Evolutionary conservation across 495 filamentous ascomycete species (phyloP).

Genomic region (Hypoxylon intermedium): DNA sequence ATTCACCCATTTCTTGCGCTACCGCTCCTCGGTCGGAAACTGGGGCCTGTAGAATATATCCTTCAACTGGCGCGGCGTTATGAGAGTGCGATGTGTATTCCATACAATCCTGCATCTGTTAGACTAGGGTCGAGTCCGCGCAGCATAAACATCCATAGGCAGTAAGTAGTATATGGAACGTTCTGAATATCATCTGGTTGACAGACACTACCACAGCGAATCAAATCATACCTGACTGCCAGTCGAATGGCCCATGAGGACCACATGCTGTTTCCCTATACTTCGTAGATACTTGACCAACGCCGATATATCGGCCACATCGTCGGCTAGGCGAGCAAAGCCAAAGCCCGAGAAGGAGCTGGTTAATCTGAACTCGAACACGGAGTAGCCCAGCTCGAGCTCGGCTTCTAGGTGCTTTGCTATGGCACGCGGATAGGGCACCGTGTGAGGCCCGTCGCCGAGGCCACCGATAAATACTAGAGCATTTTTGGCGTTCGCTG

Average conservation of each 20-base stretch:
- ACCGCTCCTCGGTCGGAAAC: conserved; percentile 80
- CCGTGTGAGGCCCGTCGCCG: conserved; percentile 76
- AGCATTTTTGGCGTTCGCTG: conserved; percentile 60
- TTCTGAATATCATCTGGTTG: neutral
- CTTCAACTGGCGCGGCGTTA: conserved; percentile 66
- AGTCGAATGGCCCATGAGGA: conserved; percentile 84
- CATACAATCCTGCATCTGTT: conserved; percentile 66
- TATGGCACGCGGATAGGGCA: conserved; percentile 70
- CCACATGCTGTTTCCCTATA: conserved; percentile 64
- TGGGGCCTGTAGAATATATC: conserved; percentile 82
- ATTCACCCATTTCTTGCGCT: conserved; percentile 44
- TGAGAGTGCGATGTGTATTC: conserved; percentile 63
- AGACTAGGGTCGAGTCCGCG: neutral
- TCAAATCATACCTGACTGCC: conserved; percentile 68
- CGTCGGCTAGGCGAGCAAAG: conserved; percentile 67
- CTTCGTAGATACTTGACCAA: conserved; percentile 73
- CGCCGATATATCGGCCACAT: conserved; percentile 74
- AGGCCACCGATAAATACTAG: conserved; percentile 87
- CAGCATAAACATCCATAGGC: neutral
- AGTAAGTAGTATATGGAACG: neutral
- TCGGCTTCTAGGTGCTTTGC: conserved; percentile 67
- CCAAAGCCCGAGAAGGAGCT: conserved; percentile 77
- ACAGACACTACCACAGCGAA: neutral
- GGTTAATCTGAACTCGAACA: conserved; percentile 54
- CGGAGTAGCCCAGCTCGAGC: conserved; percentile 36